Conservation (phyloP, 306 rosid genomes). For the Pterocarpus macrocarpus region DNA sequence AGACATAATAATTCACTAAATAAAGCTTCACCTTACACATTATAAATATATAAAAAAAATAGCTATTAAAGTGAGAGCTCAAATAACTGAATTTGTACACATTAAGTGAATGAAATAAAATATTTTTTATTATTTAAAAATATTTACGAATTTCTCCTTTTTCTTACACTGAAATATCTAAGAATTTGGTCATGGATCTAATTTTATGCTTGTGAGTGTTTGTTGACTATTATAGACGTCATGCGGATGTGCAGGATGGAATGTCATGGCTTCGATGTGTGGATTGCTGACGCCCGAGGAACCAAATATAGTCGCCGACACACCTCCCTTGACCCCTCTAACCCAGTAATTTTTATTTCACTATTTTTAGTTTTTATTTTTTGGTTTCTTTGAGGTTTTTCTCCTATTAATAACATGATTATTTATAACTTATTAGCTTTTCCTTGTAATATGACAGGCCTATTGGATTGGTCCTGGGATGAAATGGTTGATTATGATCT, state of each 20-base stretch:
- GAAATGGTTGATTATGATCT: constrained; percentile 71
- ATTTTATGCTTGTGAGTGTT: not conserved
- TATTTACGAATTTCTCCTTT: too few species aligned
- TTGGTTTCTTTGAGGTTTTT: not conserved
- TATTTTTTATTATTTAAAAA: too few species aligned
- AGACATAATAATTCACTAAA: too few species aligned
- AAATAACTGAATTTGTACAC: too few species aligned
- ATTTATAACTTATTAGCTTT: not conserved
- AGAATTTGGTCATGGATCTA: too few species aligned
- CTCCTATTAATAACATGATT: not conserved
- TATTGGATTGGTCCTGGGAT: constrained; percentile 88
- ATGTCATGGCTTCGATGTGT: constrained; percentile 78
- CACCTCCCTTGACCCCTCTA: constrained; percentile 48
- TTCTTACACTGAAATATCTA: too few species aligned
- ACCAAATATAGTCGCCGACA: constrained; percentile 78
- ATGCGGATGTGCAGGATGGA: constrained; percentile 67
- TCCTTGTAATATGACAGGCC: constrained; percentile 48
- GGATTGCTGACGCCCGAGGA: constrained; percentile 81
- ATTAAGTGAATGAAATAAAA: too few species aligned
- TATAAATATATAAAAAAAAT: too few species aligned
- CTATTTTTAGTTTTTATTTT: not conserved
- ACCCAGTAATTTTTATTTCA: constrained; percentile 11
- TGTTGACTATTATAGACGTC: too few species aligned
- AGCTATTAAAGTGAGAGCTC: too few species aligned
- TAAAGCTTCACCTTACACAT: too few species aligned